These are phyloP conservation scores for Camellia granthamiana DNA, from an alignment of 148 eudicot species.

Conservation along the genomic window DNA sequence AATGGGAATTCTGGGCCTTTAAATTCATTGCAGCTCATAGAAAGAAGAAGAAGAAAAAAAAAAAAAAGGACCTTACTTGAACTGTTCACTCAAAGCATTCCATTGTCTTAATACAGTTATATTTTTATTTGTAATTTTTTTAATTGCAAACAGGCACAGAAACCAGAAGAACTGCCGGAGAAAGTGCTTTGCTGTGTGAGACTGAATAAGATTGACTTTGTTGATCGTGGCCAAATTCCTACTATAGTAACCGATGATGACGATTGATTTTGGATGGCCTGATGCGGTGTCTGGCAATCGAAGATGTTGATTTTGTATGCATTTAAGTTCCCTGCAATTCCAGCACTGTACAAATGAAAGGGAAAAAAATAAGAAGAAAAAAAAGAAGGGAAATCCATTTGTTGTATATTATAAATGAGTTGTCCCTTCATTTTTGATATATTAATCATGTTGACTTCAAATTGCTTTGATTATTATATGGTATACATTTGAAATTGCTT, in stretches of 20 bases:
- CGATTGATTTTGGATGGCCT: constrained; percentile 4
- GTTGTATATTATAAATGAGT: background rate
- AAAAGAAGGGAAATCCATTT: background rate
- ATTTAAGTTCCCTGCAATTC: background rate
- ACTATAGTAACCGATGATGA: constrained; percentile 36
- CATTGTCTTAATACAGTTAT: background rate
- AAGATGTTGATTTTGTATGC: constrained; percentile 5
- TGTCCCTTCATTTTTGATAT: background rate
- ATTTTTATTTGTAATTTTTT: no score
- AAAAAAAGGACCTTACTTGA: background rate
- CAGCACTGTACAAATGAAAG: background rate
- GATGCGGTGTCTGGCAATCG: background rate
- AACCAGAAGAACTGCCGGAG: constrained; percentile 80
- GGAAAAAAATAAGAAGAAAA: background rate
- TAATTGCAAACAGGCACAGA: constrained; percentile 55
- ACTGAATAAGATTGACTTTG: constrained; percentile 71
- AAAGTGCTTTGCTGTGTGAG: constrained; percentile 58
- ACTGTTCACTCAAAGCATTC: background rate
- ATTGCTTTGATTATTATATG: background rate
- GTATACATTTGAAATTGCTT: background rate
- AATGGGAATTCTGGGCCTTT: background rate
- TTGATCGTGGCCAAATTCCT: constrained; percentile 64
- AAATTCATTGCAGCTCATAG: no score
- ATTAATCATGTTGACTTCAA: background rate
- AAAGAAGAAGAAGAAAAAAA: no score